Percentiles rank a stretch among this genome's conserved stretches.
Evolutionary conservation across 805 yeast genomes (phyloP).

Genomic region (Myxozyma geophila): DNA sequence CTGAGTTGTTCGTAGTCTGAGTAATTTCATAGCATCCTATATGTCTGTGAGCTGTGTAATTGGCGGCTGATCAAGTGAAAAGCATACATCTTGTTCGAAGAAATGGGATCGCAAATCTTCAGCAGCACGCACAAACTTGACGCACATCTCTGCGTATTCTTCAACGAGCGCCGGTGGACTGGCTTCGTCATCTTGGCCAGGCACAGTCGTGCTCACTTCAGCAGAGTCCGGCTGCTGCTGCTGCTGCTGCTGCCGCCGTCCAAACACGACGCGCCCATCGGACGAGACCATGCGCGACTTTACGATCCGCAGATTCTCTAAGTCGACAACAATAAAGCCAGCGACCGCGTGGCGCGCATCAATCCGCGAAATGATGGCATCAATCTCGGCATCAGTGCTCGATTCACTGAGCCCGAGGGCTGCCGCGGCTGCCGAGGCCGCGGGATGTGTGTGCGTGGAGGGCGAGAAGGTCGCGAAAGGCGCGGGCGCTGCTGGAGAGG

Average conservation of each 20-base stretch:
- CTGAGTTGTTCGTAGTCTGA: constrained; percentile 31
- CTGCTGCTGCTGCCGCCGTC: neutral
- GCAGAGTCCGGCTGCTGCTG: neutral
- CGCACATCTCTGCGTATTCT: constrained; percentile 22
- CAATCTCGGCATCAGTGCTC: constrained; percentile 25
- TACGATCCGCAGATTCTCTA: constrained; percentile 15
- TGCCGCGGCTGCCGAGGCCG: neutral
- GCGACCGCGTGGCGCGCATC: constrained; percentile 25
- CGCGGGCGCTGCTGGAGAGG: neutral
- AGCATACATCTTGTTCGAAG: constrained; percentile 27
- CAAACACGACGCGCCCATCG: constrained; percentile 19
- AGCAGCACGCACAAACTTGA: constrained; percentile 21
- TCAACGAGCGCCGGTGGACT: constrained; percentile 9
- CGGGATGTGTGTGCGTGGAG: neutral
- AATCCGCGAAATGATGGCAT: constrained; percentile 29
- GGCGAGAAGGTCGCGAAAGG: neutral
- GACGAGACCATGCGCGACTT: constrained; percentile 18
- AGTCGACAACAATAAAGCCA: constrained; percentile 27
- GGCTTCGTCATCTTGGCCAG: neutral
- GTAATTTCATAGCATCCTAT: constrained; percentile 27
- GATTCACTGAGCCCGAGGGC: neutral
- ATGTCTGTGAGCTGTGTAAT: too few relatives aligned
- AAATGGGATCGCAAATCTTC: constrained; percentile 14
- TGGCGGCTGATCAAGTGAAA: neutral
- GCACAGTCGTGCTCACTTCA: neutral